These are phyloP conservation scores for Ceratobasidium sp. DNA, from an alignment of 1,284 basidiomycete genomes.

Conservation along the genomic window DNA sequence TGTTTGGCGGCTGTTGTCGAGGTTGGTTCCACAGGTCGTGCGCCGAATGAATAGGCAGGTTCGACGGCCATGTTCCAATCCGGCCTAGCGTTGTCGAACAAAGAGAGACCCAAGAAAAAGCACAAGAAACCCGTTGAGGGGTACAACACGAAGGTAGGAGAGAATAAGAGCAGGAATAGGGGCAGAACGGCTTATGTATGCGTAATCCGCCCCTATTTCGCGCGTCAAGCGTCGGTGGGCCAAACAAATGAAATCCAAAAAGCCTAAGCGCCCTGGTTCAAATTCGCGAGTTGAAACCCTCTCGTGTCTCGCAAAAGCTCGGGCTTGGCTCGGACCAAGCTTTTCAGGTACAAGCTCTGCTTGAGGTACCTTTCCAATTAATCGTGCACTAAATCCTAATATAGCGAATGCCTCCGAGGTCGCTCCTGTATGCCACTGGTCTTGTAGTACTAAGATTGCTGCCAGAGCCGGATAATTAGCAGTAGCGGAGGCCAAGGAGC, in stretches of 20 bases:
- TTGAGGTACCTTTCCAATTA: background rate
- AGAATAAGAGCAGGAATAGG: background rate
- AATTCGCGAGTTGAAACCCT: background rate
- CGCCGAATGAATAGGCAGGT: background rate
- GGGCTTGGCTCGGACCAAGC: conserved; percentile 30
- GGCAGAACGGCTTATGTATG: conserved; percentile 5
- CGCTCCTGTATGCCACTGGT: background rate
- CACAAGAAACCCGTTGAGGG: background rate
- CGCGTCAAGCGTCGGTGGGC: background rate
- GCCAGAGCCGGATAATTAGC: background rate
- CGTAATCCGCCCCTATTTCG: conserved; percentile 21
- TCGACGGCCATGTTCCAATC: background rate
- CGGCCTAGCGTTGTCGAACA: background rate
- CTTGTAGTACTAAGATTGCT: background rate
- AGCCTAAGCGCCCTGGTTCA: conserved; percentile 13
- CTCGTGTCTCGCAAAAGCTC: background rate
- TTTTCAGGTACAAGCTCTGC: background rate
- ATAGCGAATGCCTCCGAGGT: conserved; percentile 3
- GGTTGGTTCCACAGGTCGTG: no score
- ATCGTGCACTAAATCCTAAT: background rate
- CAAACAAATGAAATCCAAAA: conserved; percentile 4
- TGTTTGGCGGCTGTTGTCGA: background rate
- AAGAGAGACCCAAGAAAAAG: background rate
- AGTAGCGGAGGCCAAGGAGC: background rate
- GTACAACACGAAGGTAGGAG: conserved; percentile 5